These are phyloP conservation scores for Bidens hawaiensis DNA, from an alignment of 140 eudicot genomes.

Conservation along the genomic window DNA sequence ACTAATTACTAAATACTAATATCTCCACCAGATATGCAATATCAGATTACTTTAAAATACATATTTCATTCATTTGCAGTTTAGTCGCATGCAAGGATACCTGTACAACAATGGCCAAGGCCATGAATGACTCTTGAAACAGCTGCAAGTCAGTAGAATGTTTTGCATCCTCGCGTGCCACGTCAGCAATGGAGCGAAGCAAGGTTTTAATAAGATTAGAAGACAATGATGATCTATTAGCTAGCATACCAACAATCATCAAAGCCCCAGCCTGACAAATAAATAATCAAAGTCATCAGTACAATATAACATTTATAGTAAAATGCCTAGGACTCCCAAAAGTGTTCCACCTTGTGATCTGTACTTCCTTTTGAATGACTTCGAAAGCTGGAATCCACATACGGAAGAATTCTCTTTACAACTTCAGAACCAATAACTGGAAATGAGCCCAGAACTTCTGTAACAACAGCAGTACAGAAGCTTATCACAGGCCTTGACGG, in stretches of 20 bases:
- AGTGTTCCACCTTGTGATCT: slow-evolving; percentile 72
- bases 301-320: neutral
- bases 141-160: slow-evolving; percentile 60
- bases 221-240: slow-evolving; percentile 62
- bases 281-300: neutral
- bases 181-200: slow-evolving; percentile 57
- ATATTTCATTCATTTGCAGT: slow-evolving; percentile 1
- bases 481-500: slow-evolving; percentile 62
- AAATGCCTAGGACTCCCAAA: slow-evolving; percentile 1
- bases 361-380: slow-evolving; percentile 40
- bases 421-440: slow-evolving; percentile 44
- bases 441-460: slow-evolving; percentile 69
- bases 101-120: slow-evolving; percentile 76
- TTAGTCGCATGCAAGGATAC: slow-evolving; percentile 28
- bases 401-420: slow-evolving; percentile 84
- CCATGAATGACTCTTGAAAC: slow-evolving; percentile 65
- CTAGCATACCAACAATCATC: slow-evolving; percentile 75
- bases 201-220: slow-evolving; percentile 60
- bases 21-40: slow-evolving; percentile 1
- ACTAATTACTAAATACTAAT: too few relatives aligned
- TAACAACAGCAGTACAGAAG: slow-evolving; percentile 79
- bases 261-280: slow-evolving; percentile 70
- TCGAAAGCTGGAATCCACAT: slow-evolving; percentile 57
- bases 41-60: neutral
- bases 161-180: slow-evolving; percentile 61